phyloP scores from a whole-genome alignment of 495 filamentous ascomycete genomes.

The Niebla homalea region DNA sequence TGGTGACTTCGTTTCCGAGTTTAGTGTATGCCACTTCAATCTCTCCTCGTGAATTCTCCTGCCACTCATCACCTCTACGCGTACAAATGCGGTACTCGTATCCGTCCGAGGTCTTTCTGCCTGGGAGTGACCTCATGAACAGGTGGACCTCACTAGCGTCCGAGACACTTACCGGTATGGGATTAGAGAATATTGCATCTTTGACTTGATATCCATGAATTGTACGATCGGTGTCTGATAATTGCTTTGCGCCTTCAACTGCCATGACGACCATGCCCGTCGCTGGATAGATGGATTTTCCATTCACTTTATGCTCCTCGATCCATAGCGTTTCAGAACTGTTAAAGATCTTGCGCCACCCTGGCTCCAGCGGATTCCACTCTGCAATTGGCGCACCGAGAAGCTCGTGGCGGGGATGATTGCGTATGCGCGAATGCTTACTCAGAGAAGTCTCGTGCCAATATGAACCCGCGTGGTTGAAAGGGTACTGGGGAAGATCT shows the following conservation, averaged over 20 bases:
- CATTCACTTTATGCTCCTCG: constrained; percentile 15
- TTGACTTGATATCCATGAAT: constrained; percentile 10
- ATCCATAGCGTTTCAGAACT: constrained; percentile 18
- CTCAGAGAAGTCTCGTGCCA: constrained; percentile 36
- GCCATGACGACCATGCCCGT: constrained; percentile 17
- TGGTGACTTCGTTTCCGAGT: not conserved
- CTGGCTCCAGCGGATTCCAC: constrained; percentile 19
- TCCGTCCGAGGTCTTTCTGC: constrained; percentile 3
- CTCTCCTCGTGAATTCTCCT: constrained; percentile 13
- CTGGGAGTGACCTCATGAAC: constrained; percentile 14
- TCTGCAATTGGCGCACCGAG: constrained; percentile 24
- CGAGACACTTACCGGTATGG: constrained; percentile 23
- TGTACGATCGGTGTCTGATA: not conserved
- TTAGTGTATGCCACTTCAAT: constrained; percentile 10
- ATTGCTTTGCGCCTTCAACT: constrained; percentile 18
- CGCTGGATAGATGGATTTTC: constrained; percentile 13
- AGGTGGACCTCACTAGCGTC: constrained; percentile 23
- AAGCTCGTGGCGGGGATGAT: constrained; percentile 14
- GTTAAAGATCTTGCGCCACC: constrained; percentile 24
- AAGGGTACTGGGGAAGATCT: constrained; percentile 32
- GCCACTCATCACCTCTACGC: constrained; percentile 12
- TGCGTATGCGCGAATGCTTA: constrained; percentile 9
- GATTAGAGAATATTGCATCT: constrained; percentile 19
- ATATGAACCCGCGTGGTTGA: constrained; percentile 22
- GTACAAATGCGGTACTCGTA: constrained; percentile 17